Evolutionary conservation across 2,329 filamentous ascomycete genomes (phyloP), one percentile per base, ranked within the genome.

Genomic region (Fusarium xylarioides): DNA sequence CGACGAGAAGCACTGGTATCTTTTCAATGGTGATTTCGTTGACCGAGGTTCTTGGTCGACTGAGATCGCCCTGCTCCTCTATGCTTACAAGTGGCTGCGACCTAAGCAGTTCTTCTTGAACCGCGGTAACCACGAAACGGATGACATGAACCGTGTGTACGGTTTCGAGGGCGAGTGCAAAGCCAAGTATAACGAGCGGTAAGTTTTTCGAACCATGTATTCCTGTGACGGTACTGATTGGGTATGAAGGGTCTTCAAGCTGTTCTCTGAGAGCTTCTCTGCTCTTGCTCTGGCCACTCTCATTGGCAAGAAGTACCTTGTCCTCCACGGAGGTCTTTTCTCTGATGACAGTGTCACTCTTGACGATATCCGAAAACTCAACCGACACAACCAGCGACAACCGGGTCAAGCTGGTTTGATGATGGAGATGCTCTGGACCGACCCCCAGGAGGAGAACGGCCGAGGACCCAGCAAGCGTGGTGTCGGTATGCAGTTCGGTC

Each of bases 341-440:
- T 98, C 95, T 3, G 93, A 98, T 80, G 96, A 99, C 83, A 96
- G 93, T 76, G 88, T 95, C 72, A 95, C 93, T 2, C 85, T 99
- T 58, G 94, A 98, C 75, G 95, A 99, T 80, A 97, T 99, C 76
- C 91, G 96, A 75, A 97, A 97, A 84, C 86, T 98, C 65, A 92
- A 98, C 83, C 89, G 95, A 74, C 95, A 98, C 84, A 91, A 90
- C 81, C 96, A 98, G 83, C 89, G 94, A 70, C 95, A 98, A 79
- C 95, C 96, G 6, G 96, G 96, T 37, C 96, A 99, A 82, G 86
- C 93, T 54, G 96, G 96, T 19, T 85, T 99, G 77, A 99, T 99
- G 96, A 99, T 99, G 96, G 96, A 99, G 84, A 99, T 99, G 96
- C 89, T 99, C 52, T 99, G 96, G 96, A 98, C 96, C 2, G 96